Percentiles rank a stretch among this genome's conserved stretches.
phyloP scores from a whole-genome alignment of 805 yeast genomes.

The Cyberlindnera misumaiensis region DNA sequence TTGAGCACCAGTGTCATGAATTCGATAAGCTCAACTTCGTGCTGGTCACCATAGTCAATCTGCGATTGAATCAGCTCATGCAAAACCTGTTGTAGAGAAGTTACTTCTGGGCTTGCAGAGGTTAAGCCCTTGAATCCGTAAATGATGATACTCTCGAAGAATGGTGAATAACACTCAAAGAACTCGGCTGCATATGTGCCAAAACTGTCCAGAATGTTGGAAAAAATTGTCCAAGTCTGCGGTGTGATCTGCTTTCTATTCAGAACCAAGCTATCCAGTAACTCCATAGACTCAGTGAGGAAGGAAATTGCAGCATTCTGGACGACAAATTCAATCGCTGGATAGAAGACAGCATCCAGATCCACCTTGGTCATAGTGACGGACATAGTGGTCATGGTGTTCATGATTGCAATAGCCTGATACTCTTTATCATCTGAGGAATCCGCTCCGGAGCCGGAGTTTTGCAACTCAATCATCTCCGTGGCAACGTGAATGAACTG shows the following conservation, averaged over 20 bases:
- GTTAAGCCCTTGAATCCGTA: slow-evolving; percentile 36
- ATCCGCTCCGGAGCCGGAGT: slow-evolving; percentile 14
- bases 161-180: slow-evolving; percentile 49
- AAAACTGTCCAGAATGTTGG: slow-evolving; percentile 44
- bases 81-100: slow-evolving; percentile 10
- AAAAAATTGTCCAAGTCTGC: slow-evolving; percentile 45
- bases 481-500: slow-evolving; percentile 54
- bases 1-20: slow-evolving; percentile 13
- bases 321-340: slow-evolving; percentile 54
- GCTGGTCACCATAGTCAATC: slow-evolving; percentile 28
- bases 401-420: slow-evolving; percentile 61
- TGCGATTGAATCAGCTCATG: slow-evolving; percentile 15
- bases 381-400: slow-evolving; percentile 68
- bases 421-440: slow-evolving; percentile 52
- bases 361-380: slow-evolving; percentile 55
- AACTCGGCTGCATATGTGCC: slow-evolving; percentile 55
- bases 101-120: slow-evolving; percentile 14
- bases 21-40: slow-evolving; percentile 28
- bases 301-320: slow-evolving; percentile 53
- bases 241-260: slow-evolving; percentile 44
- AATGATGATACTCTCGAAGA: slow-evolving; percentile 47
- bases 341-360: slow-evolving; percentile 47
- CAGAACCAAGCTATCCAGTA: slow-evolving; percentile 48
- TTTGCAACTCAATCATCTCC: slow-evolving; percentile 42
- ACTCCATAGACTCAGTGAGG: slow-evolving; percentile 55